Base-by-base conservation (phyloP, 2,329 filamentous ascomycete genomes). In the Amauroascus verrucosus region DNA sequence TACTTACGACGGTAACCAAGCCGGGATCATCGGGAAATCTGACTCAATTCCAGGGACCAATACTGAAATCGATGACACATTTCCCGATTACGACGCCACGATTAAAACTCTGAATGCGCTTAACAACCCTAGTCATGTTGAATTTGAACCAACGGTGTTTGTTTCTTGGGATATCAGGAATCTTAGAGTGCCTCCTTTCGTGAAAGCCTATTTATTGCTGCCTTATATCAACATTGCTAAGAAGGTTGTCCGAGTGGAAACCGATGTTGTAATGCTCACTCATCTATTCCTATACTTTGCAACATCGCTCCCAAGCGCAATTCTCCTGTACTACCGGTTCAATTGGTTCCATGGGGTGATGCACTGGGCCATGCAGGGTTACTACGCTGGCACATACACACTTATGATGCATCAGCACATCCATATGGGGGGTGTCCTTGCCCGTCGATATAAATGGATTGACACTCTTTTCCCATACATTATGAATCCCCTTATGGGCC, bases 361-460 rank as follows among this genome's bases (percentile, higher is more conserved):
- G 26, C 86, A 91, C 63, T 73, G 76, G 51, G 62, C 78, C 8
- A 81, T 88, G 74, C 81, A 85, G 61, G 70, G 78, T 32, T 85
- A 77, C 64, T 89, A 83, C 63, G 79, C 82, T 50, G 86, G 86
- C 6, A 75, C 82, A 1, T 91, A 88, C 69, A 91, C 86, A 0
- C 74, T 91, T 35, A 81, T 91, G 79, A 86, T 86, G 77, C 86
- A 91, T 62, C 86, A 91, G 63, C 86, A 91, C 65, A 90, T 91
- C 60, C 86, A 91, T 65, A 82, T 82, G 73, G 77, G 82, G 44
- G 86, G 86, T 14, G 74, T 90, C 2, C 69, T 90, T 33, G 69
- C 73, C 22, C 79, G 78, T 61, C 65, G 70, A 6, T 79, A 77
- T 51, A 69, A 70, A 32, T 62, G 76, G 28, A 67, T 90, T 55